Base-by-base conservation (phyloP, 352 stramenopile genomes). In the Phytophthora tentaculata region DNA sequence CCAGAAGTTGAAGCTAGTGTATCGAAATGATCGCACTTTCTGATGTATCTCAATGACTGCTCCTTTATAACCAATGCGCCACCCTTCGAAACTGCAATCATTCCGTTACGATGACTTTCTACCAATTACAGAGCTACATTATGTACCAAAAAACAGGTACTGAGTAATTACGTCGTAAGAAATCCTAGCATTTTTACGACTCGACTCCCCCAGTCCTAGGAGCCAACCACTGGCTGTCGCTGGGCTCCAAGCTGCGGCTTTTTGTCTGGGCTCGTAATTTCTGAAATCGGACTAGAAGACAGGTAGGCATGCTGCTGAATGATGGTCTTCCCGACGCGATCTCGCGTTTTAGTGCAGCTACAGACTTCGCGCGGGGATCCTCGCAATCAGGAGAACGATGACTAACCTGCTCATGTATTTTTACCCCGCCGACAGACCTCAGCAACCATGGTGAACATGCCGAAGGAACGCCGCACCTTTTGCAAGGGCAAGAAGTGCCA, bases 391-490 rank as follows among this genome's bases (percentile, higher is more conserved):
- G 32, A 39, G 24, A n/a, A 39, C 37, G 57, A 19, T 59, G 10
- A 73, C 61, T 66, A 62, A 73, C 48, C 1, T 29, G 20, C 29
- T 54, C 10, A 28, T 54, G 39, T 39, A 12, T 19, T 39, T 22
- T 56, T 26, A 0, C 8, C 17, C n/a, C 13, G 22, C 19, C 6
- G 13, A 17, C 24, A 91, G 82, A 91, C 83, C 76, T 81, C 82
- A 93, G 84, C 85, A 93, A 91, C 89, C 85, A 99, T 99, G 98
- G 98, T 99, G 69, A 99, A 99, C 90, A 97, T 99, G 80, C 98
- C 98, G 73, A 99, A 99, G 86, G 97, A 99, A 95, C 96, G 97
- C 75, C 97, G 96, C 80, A 99, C 98, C 58, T 99, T 93, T 78
- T 99, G 98, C 89, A 99, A 99, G 86, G 91, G 86, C 77, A 98